Base-by-base conservation (phyloP, 164 flowering plant species). In the Vitis amurensis region DNA sequence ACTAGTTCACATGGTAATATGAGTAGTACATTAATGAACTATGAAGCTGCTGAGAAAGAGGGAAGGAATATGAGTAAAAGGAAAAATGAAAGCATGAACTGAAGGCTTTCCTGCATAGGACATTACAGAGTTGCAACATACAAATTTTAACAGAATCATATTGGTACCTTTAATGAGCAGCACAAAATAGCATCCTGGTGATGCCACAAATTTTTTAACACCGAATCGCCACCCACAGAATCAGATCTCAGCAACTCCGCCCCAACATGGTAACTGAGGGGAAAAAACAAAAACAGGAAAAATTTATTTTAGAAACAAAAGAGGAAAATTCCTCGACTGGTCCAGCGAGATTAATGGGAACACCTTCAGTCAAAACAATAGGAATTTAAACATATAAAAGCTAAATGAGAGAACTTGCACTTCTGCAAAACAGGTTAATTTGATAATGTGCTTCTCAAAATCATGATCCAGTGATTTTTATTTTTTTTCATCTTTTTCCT, bases 101-200 rank as follows among this genome's bases (percentile, higher is more conserved):
- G 15, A 61, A 15, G 30, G 56, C 56, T 56, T 59, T 27, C 3
- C 44, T 27, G 37, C 4, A 59, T 27, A 59, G 14, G 12, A 59
- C 29, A 27, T 59, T 11, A 14, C 37, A 59, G 14, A 37, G 61
- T 5, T 6, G 27, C 61, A 27, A 23, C 14, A 59, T 59, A 27
- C n/a, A 27, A 12, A 27, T 37, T 44, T 6, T 11, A 63, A 19
- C 19, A 51, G 66, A 30, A 29, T 2, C 31, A 57, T 16, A 27
- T 14, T n/a, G 11, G 9, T 80, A 93, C 99, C 99, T 90, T 89
- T 76, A 92, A 62, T 11, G 98, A 91, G 86, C 97, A 93, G 80
- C 99, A 96, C 72, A 93, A 77, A 30, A 96, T 84, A 11, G 99
- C 98, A 83, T 96, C 97, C 49, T 75, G 89, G 71, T 93, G 98